Evolutionary conservation across 352 stramenopile species (phyloP), one percentile per base, ranked within the genome.

Genomic region (Globisporangium sylvaticum): DNA sequence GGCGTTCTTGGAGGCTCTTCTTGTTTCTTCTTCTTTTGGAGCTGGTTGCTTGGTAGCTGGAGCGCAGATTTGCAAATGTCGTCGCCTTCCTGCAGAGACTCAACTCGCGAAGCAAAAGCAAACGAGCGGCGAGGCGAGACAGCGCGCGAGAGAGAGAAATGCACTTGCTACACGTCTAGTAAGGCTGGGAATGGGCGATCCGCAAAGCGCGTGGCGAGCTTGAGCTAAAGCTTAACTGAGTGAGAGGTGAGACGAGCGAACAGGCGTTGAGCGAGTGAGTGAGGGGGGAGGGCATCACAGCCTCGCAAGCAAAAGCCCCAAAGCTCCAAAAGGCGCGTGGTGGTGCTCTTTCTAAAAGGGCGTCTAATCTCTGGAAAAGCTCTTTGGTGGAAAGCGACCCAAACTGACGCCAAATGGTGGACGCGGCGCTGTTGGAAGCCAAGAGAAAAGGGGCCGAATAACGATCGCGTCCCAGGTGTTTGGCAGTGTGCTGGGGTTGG

Each of bases 91-190:
- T 59, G 54, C 54, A 59, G 54, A 32, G 29, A 7, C 54, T 48
- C 39, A 50, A 50, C 18, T 24, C 15, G 42, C 15, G 18, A 48
- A 46, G 29, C 29, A 44, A 46, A 57, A 10, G 14, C 1, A n/a
- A 39, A 31, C 53, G 53, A 58, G 53, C 20, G 14, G 18, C 37
- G 37, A 44, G 37, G 37, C 37, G 37, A 44, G 37, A 44, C 37
- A 18, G 15, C 25, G 18, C 50, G 25, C 8, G 42, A 50, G 42
- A 50, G 32, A 59, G 27, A 29, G 18, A 58, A 22, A 32, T 58
- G 54, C 31, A 48, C 39, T 64, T 64, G 58, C 58, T 64, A 64
- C 58, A 64, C 58, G 58, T 64, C 58, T 64, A 64, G 58, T 64
- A 64, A 32, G 25, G 58, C 39, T 56, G 58, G 9, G 58, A 34